phyloP scores from a whole-genome alignment of 495 filamentous ascomycete genomes.

The Lepraria neglecta region DNA sequence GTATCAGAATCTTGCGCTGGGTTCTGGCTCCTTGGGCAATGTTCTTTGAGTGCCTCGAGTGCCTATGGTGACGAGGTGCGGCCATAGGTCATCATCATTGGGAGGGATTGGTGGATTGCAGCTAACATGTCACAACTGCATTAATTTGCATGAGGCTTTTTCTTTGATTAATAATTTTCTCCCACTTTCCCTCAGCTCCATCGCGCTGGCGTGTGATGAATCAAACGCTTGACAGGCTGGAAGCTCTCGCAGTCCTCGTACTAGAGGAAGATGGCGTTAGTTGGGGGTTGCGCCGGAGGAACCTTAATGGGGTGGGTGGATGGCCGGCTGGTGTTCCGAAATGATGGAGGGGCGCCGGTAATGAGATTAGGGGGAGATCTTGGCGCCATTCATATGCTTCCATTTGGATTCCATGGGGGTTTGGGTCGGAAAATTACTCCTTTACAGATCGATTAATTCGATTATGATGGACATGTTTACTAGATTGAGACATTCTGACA shows the following conservation, averaged over 20 bases:
- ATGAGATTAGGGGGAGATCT: conserved; percentile 15
- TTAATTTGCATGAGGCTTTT: too few species aligned
- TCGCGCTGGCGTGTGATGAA: too few species aligned
- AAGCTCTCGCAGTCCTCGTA: background rate
- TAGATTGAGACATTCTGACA: conserved; percentile 1
- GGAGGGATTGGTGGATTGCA: too few species aligned
- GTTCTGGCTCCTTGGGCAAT: too few species aligned
- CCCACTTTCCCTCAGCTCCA: too few species aligned
- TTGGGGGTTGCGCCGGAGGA: background rate
- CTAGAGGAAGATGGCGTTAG: background rate
- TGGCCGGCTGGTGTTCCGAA: conserved; percentile 13
- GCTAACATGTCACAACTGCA: too few species aligned
- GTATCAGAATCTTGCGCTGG: too few species aligned
- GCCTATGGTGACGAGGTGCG: too few species aligned
- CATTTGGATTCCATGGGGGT: conserved; percentile 6
- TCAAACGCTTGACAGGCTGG: conserved; percentile 4
- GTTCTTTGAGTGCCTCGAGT: too few species aligned
- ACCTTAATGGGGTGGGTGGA: conserved; percentile 4
- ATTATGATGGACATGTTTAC: background rate
- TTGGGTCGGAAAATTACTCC: conserved; percentile 8
- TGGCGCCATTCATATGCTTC: conserved; percentile 9
- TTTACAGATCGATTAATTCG: background rate
- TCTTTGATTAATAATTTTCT: too few species aligned
- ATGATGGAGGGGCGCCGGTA: conserved; percentile 11
- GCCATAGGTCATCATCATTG: too few species aligned